phyloP scores from a whole-genome alignment of 2,329 filamentous ascomycete genomes.

The Ophiosphaerella korrae region DNA sequence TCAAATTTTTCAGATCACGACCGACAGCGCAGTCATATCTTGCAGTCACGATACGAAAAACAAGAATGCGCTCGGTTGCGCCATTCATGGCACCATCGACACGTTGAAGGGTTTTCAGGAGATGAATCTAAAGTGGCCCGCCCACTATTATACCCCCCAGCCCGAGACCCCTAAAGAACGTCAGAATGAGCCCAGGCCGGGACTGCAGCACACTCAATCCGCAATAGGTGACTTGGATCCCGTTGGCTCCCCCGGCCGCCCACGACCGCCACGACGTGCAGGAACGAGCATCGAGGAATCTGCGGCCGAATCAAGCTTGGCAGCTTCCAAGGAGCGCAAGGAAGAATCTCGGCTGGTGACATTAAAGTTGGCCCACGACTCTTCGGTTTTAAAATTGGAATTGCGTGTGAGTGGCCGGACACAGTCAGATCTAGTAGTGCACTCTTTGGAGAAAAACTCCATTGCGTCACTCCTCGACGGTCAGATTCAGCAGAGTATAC shows the following conservation, averaged over 20 bases:
- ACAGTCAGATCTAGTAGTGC: slow-evolving; percentile 86
- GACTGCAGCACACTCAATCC: slow-evolving; percentile 68
- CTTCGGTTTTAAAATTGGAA: slow-evolving; percentile 93
- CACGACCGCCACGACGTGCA: slow-evolving; percentile 66
- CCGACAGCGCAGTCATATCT: slow-evolving; percentile 75
- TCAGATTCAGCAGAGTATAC: slow-evolving; percentile 91
- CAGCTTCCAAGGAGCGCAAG: slow-evolving; percentile 58
- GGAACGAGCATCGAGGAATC: slow-evolving; percentile 69
- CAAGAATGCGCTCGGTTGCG: slow-evolving; percentile 80
- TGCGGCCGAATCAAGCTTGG: slow-evolving; percentile 72
- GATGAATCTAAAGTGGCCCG: slow-evolving; percentile 91
- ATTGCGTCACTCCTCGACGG: slow-evolving; percentile 90
- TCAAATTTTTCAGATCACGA: slow-evolving; percentile 63
- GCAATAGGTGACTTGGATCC: slow-evolving; percentile 57
- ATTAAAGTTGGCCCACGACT: slow-evolving; percentile 92
- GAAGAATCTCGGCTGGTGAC: slow-evolving; percentile 84
- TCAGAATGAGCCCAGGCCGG: slow-evolving; percentile 62
- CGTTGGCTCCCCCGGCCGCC: slow-evolving; percentile 51
- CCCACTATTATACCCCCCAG: slow-evolving; percentile 83
- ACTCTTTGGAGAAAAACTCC: slow-evolving; percentile 90
- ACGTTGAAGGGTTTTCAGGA: slow-evolving; percentile 81
- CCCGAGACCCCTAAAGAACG: slow-evolving; percentile 55
- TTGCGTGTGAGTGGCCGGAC: slow-evolving; percentile 85
- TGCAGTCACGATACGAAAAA: slow-evolving; percentile 97
- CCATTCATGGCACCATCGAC: slow-evolving; percentile 86